Evolutionary conservation across 2,329 filamentous ascomycete genomes (phyloP).

Genomic region (Colletotrichum spaethianum): DNA sequence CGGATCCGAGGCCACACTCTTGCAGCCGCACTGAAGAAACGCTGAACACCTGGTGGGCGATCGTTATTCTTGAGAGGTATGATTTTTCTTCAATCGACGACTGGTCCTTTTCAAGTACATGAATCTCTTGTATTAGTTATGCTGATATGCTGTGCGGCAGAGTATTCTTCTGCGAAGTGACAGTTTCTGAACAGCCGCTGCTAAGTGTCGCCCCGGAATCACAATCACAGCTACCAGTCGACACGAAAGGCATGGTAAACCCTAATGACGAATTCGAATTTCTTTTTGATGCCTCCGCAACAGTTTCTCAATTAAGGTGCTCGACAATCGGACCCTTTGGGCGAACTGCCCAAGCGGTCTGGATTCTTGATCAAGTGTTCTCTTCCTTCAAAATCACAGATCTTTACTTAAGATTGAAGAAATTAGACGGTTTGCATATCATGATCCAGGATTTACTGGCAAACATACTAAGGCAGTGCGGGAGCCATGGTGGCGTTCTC

Average conservation of each 20-base stretch:
- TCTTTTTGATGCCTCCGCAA: too few relatives aligned
- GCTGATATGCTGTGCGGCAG: neutral
- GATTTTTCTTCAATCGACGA: neutral
- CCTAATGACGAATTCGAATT: neutral
- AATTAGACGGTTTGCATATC: neutral
- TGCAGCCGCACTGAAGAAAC: neutral
- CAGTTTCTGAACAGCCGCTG: neutral
- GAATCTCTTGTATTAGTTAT: too few relatives aligned
- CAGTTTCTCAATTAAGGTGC: neutral
- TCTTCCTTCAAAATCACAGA: neutral
- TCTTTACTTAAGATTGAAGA: neutral
- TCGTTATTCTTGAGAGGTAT: slow-evolving; percentile 1
- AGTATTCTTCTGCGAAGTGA: neutral
- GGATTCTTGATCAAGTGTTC: neutral
- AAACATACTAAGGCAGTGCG: neutral
- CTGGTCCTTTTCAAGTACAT: neutral
- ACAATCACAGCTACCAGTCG: neutral
- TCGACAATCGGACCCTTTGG: neutral
- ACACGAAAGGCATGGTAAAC: neutral
- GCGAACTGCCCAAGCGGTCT: neutral
- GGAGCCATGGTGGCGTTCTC: neutral
- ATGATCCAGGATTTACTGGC: neutral
- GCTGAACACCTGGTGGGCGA: slow-evolving; percentile 4
- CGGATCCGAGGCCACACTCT: neutral
- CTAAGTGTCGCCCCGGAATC: neutral